Base-by-base conservation (phyloP, 2,329 filamentous ascomycete genomes). In the Botryotinia narcissicola region DNA sequence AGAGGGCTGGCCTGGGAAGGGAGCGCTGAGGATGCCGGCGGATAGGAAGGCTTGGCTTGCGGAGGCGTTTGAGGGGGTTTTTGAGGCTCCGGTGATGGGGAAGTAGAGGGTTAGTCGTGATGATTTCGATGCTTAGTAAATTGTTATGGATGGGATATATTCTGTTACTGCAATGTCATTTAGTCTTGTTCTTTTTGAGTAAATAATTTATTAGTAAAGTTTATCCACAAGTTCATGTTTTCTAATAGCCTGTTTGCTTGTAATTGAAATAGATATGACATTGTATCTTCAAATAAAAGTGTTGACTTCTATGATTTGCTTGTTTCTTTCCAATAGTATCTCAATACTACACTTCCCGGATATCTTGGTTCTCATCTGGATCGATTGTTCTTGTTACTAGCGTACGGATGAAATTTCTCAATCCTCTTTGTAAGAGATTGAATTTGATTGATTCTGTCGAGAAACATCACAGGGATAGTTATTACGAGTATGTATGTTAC, bases 1-100 rank as follows among this genome's bases (percentile, higher is more conserved):
- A 25, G 37, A 68, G 25, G 71, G 63, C 1, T 72, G 71, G 71
- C 71, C 71, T 10, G 66, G 37, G 8, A 66, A 22, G 12, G 70
- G 70, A 6, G 44, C 32, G 10, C 14, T 72, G 20, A 72, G 37
- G 20, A 57, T 29, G 22, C 70, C 48, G 12, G 61, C 0, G 22
- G 63, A 40, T 18, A 69, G 63, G 22, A 32, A 20, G 7, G 10
- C 8, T 7, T 68, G 62, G 71, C 1, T 68, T 10, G 35, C 16
- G 16, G 10, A 25, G 16, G 35, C 3, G 9, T 29, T 54, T 12
- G 25, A 68, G 29, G 48, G 10, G 18, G 18, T 16, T 22, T 68
- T 57, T 68, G 9, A 20, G 16, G 25, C 2, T 8, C 2, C 4
- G 14, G 42, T 8, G 12, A n/a, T 54, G 9, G 22, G 12, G 18